These are phyloP conservation scores for Calvatia gigantea DNA, from an alignment of 768 basidiomycete species.

Conservation along the genomic window DNA sequence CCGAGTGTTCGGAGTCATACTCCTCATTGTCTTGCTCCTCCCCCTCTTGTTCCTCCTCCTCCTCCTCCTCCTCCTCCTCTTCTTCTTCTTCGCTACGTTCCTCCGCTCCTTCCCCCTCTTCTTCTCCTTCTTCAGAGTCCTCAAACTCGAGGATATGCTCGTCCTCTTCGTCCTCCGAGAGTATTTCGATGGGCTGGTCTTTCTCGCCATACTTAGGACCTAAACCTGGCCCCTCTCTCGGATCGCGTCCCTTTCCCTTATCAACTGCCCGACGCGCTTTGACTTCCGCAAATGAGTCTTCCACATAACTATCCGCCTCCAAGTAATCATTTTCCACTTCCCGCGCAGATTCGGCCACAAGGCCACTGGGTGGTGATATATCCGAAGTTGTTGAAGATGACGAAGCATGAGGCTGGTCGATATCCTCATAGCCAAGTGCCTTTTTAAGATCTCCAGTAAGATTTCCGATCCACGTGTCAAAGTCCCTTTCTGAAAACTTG, in stretches of 20 bases:
- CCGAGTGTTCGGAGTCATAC: constrained; percentile 15
- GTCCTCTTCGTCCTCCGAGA: constrained; percentile 27
- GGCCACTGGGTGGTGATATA: no score
- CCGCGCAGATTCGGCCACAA: background rate
- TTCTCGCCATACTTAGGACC: constrained; percentile 29
- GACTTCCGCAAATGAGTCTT: constrained; percentile 57
- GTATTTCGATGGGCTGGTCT: constrained; percentile 45
- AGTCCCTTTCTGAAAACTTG: constrained; percentile 64
- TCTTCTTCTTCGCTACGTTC: constrained; percentile 17
- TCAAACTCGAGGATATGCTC: constrained; percentile 18
- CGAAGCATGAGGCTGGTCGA: constrained; percentile 12
- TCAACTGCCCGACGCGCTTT: constrained; percentile 39
- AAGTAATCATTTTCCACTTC: constrained; percentile 16
- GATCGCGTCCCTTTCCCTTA: constrained; percentile 62
- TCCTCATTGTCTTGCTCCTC: constrained; percentile 13
- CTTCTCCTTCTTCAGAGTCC: constrained; percentile 29
- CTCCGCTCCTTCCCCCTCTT: constrained; percentile 17
- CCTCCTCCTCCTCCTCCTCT: constrained; percentile 17
- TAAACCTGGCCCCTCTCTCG: constrained; percentile 56
- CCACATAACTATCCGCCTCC: constrained; percentile 31
- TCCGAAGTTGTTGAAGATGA: background rate
- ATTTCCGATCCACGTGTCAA: constrained; percentile 68
- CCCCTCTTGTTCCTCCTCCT: constrained; percentile 20
- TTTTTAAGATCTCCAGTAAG: constrained; percentile 54
- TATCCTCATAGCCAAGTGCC: constrained; percentile 53